Percentiles rank a stretch among this genome's conserved stretches.
phyloP scores from a whole-genome alignment of 495 filamentous ascomycete species.

The Penicillium antarcticum region DNA sequence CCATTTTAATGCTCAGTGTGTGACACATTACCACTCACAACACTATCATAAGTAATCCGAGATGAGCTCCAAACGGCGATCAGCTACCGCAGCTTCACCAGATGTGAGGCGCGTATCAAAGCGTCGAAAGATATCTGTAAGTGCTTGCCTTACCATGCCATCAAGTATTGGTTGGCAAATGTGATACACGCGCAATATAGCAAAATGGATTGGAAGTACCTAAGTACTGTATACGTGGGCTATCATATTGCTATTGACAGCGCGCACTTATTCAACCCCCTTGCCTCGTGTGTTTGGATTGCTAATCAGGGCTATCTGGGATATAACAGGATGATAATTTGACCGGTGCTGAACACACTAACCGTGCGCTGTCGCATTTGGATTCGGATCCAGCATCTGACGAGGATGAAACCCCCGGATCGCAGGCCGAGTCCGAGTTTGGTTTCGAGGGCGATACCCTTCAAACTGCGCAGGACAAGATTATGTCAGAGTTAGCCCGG shows the following conservation, averaged over 20 bases:
- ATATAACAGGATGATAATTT: conserved; percentile 17
- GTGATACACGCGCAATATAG: background rate
- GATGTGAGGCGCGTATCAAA: conserved; percentile 53
- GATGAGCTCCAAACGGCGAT: conserved; percentile 73
- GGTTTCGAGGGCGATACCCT: conserved; percentile 64
- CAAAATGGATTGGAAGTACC: background rate
- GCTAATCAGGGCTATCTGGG: background rate
- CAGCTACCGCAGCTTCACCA: conserved; percentile 35
- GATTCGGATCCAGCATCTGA: conserved; percentile 31
- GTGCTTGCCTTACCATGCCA: conserved; percentile 21
- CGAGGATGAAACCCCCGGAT: conserved; percentile 14
- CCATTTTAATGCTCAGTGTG: background rate
- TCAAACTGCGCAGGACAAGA: conserved; percentile 78
- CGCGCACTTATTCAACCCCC: too few relatives aligned
- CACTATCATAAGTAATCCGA: background rate
- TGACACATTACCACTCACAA: background rate
- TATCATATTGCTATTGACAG: background rate
- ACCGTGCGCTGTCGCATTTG: conserved; percentile 30
- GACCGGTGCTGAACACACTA: conserved; percentile 25
- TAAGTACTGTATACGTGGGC: background rate
- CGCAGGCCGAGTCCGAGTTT: conserved; percentile 45
- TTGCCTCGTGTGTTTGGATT: background rate
- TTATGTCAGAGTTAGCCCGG: conserved; percentile 62
- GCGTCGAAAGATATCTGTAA: conserved; percentile 56
- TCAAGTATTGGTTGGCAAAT: background rate